phyloP scores from a whole-genome alignment of 148 eudicot species.

The Rhododendron griersonianum region DNA sequence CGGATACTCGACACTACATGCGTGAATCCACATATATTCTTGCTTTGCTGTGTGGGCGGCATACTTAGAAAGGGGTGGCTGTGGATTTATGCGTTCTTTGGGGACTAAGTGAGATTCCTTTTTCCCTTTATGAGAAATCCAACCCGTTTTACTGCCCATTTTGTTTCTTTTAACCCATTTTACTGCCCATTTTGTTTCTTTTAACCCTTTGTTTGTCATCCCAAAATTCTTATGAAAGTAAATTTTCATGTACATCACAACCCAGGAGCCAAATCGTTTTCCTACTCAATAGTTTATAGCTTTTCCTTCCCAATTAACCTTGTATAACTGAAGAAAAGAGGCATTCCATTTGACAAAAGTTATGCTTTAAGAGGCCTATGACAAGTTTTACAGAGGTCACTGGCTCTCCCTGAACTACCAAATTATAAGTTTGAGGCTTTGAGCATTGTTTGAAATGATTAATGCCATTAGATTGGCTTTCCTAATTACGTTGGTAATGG shows the following conservation, averaged over 20 bases:
- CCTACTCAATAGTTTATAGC: neutral
- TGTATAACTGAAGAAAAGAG: neutral
- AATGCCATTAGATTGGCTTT: neutral
- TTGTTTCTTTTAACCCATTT: neutral
- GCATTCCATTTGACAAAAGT: neutral
- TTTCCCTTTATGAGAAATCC: neutral
- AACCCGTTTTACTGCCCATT: neutral
- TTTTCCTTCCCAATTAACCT: neutral
- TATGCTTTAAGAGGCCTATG: neutral
- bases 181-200: neutral
- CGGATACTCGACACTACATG: neutral
- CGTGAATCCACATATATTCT: neutral
- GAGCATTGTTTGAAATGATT: neutral
- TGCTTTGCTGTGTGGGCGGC: neutral
- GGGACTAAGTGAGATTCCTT: neutral
- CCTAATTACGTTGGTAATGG: neutral
- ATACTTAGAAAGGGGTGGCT: neutral
- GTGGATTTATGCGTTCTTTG: neutral
- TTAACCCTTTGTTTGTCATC: neutral
- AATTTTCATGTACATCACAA: slow-evolving; percentile 1
- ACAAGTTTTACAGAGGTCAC: neutral
- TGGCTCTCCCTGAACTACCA: neutral
- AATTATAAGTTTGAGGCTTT: neutral
- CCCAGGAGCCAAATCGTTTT: neutral
- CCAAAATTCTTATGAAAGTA: neutral